Evolutionary conservation across 805 yeast species (phyloP).

Genomic region (Lipomyces chichibuensis): DNA sequence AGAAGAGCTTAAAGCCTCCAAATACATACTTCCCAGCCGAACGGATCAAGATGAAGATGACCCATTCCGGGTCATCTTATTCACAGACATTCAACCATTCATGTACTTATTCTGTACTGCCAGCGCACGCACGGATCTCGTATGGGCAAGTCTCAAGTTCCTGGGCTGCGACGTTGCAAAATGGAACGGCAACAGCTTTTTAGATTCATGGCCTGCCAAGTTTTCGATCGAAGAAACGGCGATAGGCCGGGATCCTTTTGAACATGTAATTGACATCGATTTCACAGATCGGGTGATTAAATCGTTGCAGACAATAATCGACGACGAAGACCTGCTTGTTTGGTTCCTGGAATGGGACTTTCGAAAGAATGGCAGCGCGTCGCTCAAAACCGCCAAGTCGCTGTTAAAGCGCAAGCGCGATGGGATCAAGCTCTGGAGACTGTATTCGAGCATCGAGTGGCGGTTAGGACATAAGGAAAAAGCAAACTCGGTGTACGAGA

Average conservation of each 20-base stretch:
- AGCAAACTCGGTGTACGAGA: conserved; percentile 10
- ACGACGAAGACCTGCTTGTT: conserved; percentile 14
- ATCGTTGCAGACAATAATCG: conserved; percentile 3
- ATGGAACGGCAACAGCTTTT: conserved; percentile 2
- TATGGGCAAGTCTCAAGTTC: conserved; percentile 32
- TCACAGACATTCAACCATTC: conserved; percentile 33
- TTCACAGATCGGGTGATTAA: conserved; percentile 12
- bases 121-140: conserved; percentile 8
- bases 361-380: neutral
- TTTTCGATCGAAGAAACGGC: conserved; percentile 3
- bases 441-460: conserved; percentile 20
- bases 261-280: neutral
- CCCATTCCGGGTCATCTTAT: conserved; percentile 33
- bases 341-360: conserved; percentile 18
- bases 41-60: conserved; percentile 19
- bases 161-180: conserved; percentile 26
- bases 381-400: conserved; percentile 9
- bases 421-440: conserved; percentile 20
- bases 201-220: conserved; percentile 17
- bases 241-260: neutral
- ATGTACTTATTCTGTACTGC: conserved; percentile 17
- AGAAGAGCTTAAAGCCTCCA: conserved; percentile 6
- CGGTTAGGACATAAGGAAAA: conserved; percentile 9
- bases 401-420: conserved; percentile 13
- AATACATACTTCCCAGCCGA: conserved; percentile 3